These are phyloP conservation scores for Cerioporus squamosus DNA, from an alignment of 1,284 basidiomycete species.

Conservation along the genomic window DNA sequence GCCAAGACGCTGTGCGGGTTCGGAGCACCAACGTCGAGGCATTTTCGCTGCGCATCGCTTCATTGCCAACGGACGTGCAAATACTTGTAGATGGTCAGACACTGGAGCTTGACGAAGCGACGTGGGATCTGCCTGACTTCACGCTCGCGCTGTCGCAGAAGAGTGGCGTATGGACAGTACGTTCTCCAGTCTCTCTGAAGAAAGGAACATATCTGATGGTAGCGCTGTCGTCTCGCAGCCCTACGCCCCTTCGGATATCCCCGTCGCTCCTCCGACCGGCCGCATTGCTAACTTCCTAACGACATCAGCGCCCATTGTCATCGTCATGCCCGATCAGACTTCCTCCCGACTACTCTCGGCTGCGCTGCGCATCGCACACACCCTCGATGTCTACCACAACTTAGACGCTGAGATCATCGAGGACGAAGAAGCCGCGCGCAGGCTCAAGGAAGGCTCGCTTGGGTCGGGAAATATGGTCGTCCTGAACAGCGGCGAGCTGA, in stretches of 20 bases:
- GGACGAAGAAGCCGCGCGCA: slow-evolving; percentile 44
- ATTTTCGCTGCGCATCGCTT: slow-evolving; percentile 39
- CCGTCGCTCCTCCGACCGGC: slow-evolving; percentile 45
- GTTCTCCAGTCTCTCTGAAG: not conserved
- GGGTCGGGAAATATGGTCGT: slow-evolving; percentile 61
- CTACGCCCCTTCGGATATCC: not conserved
- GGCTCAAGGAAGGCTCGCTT: slow-evolving; percentile 27
- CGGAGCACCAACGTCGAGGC: slow-evolving; percentile 46
- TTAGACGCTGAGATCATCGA: slow-evolving; percentile 66
- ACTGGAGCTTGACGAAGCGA: slow-evolving; percentile 7
- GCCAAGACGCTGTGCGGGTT: slow-evolving; percentile 31
- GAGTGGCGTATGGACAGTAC: slow-evolving; percentile 12
- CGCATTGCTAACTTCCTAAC: slow-evolving; percentile 69
- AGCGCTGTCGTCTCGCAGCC: slow-evolving; percentile 1
- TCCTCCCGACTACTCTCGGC: slow-evolving; percentile 43
- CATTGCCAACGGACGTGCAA: not conserved
- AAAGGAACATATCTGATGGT: too few relatives aligned
- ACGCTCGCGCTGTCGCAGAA: slow-evolving; percentile 5
- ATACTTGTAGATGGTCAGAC: slow-evolving; percentile 19
- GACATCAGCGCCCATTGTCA: slow-evolving; percentile 50
- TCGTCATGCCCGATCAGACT: slow-evolving; percentile 54
- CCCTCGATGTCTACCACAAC: slow-evolving; percentile 70
- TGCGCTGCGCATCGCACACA: slow-evolving; percentile 70
- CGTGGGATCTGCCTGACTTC: slow-evolving; percentile 12
- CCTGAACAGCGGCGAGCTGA: slow-evolving; percentile 42